Conservation (phyloP, 169 alveolate species). For the Fabrea salina region DNA sequence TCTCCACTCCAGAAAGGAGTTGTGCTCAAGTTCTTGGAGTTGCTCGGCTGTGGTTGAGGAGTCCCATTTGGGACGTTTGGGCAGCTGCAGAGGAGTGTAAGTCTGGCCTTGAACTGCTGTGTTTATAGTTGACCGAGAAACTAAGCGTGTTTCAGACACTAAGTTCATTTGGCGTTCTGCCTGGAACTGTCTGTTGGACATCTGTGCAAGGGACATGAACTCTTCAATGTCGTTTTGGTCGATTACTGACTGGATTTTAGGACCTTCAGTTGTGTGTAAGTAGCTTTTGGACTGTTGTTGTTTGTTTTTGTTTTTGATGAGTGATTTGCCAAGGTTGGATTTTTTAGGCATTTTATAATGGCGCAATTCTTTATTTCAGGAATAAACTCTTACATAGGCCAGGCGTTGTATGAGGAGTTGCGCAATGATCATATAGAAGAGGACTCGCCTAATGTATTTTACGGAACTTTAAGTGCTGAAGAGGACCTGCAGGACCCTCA, state of each 20-base stretch:
- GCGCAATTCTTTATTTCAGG: neutral
- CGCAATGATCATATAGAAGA: slow-evolving; percentile 3
- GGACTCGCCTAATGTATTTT: neutral
- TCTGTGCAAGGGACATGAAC: slow-evolving; percentile 63
- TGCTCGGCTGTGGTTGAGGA: slow-evolving; percentile 69
- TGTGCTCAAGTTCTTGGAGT: slow-evolving; percentile 70
- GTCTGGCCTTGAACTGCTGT: slow-evolving; percentile 1
- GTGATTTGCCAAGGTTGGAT: neutral
- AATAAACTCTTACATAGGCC: slow-evolving; percentile 14
- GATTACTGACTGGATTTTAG: slow-evolving; percentile 65
- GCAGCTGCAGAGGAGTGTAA: slow-evolving; percentile 65
- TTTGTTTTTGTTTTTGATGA: neutral
- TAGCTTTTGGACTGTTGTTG: neutral
- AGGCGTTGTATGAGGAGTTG: slow-evolving; percentile 1
- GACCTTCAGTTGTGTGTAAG: slow-evolving; percentile 26
- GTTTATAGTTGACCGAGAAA: slow-evolving; percentile 46
- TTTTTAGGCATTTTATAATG: slow-evolving; percentile 15
- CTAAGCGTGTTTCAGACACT: slow-evolving; percentile 23
- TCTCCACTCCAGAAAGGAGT: slow-evolving; percentile 86
- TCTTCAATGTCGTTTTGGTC: slow-evolving; percentile 81
- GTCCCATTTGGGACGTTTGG: slow-evolving; percentile 81
- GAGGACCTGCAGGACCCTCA: neutral
- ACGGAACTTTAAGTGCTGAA: neutral
- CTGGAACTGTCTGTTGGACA: slow-evolving; percentile 72
- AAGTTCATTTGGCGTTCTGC: slow-evolving; percentile 58